Evolutionary conservation across 805 yeast genomes (phyloP).

Genomic region (Metschnikowia lochheadii): DNA sequence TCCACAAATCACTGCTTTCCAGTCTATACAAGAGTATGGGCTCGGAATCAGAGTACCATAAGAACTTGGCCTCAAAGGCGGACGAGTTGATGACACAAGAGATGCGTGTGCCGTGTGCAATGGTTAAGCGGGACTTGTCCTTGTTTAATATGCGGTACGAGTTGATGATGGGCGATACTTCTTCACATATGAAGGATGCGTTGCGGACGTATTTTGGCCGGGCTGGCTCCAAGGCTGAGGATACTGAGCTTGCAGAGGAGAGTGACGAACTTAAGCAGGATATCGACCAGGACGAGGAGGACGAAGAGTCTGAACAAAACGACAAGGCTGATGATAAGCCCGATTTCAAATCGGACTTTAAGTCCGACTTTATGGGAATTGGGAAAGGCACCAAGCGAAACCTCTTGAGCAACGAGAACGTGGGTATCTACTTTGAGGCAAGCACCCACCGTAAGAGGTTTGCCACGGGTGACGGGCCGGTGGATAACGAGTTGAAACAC

Average conservation of each 20-base stretch:
- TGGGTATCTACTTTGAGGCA: constrained; percentile 5
- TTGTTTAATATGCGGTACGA: constrained; percentile 6
- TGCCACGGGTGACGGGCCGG: constrained; percentile 8
- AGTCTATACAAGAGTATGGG: constrained; percentile 10
- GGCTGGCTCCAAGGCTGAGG: background rate
- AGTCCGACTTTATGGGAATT: too few relatives aligned
- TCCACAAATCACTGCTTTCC: constrained; percentile 23
- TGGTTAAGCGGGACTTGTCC: background rate
- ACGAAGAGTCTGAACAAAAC: constrained; percentile 4
- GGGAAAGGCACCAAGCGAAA: constrained; percentile 13
- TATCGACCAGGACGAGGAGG: constrained; percentile 15
- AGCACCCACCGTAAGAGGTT: constrained; percentile 9
- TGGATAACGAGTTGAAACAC: constrained; percentile 11
- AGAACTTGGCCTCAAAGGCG: constrained; percentile 2
- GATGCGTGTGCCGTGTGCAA: background rate
- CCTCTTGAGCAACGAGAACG: constrained; percentile 6
- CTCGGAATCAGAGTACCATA: constrained; percentile 3
- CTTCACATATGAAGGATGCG: background rate
- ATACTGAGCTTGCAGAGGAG: constrained; percentile 7
- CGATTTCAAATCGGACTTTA: background rate
- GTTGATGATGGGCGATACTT: background rate
- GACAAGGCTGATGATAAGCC: constrained; percentile 4
- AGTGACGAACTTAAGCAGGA: constrained; percentile 20
- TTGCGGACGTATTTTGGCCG: constrained; percentile 11
- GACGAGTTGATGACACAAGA: background rate